Evolutionary conservation across 2,329 filamentous ascomycete genomes (phyloP), one percentile per base, ranked within the genome.

Genomic region (Orbilia brochopaga): DNA sequence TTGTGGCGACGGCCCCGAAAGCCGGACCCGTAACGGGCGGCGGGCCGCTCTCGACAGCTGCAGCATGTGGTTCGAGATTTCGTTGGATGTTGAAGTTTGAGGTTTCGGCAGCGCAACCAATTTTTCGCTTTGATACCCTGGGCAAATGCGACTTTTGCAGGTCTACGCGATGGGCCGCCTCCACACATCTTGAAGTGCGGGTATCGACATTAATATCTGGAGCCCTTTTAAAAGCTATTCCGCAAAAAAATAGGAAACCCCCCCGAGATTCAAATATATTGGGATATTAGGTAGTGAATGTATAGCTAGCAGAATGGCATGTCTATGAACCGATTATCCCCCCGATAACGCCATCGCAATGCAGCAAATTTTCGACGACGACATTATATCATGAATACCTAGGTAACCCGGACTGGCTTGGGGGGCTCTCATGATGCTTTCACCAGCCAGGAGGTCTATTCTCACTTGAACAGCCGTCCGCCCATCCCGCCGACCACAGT

Each of bases 401-500:
- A n/a, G n/a, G n/a, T n/a, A n/a, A n/a, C n/a, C n/a, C n/a, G n/a
- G n/a, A n/a, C n/a, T n/a, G n/a, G n/a, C n/a, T n/a, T n/a, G n/a
- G n/a, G n/a, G n/a, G n/a, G n/a, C n/a, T n/a, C n/a, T n/a, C n/a
- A n/a, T n/a, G n/a, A n/a, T n/a, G n/a, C n/a, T n/a, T n/a, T n/a
- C n/a, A n/a, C n/a, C n/a, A n/a, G n/a, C n/a, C n/a, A n/a, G n/a
- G n/a, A n/a, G n/a, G n/a, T n/a, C n/a, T n/a, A n/a, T n/a, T n/a
- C 17, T 65, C 55, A 72, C 19, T 72, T 73, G 53, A 73, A 73
- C 52, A 73, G 21, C 24, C 42, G 66, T 15, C 61, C 69, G 21
- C 69, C 69, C 69, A 73, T 73, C 32, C 61, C 69, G 6, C 69
- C 69, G 15, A 73, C 62, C 4, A 73, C 62, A 7, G 48, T 73